Conservation (phyloP, 352 stramenopile species). For the Elongisporangium undulatum region DNA sequence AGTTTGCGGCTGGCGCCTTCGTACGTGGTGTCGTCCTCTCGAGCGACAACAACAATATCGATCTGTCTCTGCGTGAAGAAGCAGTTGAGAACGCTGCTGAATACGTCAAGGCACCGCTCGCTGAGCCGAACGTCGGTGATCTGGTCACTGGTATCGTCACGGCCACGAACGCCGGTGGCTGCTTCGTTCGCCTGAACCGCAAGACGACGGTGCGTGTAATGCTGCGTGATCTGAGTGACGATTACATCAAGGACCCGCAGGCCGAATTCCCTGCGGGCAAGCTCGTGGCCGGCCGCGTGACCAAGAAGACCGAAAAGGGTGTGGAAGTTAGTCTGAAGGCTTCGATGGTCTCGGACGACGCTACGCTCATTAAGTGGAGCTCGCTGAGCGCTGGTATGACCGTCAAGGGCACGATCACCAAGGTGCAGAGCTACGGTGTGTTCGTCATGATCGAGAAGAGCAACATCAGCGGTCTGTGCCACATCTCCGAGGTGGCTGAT, state of each 20-base stretch:
- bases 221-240: slow-evolving; percentile 94
- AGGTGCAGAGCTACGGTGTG: slow-evolving; percentile 94
- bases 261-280: slow-evolving; percentile 89
- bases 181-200: slow-evolving; percentile 92
- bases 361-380: slow-evolving; percentile 80
- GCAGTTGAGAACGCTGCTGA: slow-evolving; percentile 42
- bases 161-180: slow-evolving; percentile 89
- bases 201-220: slow-evolving; percentile 87
- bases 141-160: slow-evolving; percentile 90
- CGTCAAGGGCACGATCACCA: slow-evolving; percentile 94
- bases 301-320: slow-evolving; percentile 71
- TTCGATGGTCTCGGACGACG: slow-evolving; percentile 89
- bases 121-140: slow-evolving; percentile 59
- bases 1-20: slow-evolving; percentile 63
- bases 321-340: slow-evolving; percentile 94
- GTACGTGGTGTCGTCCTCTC: slow-evolving; percentile 75
- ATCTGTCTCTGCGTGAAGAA: slow-evolving; percentile 72
- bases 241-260: slow-evolving; percentile 92
- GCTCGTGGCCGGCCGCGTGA: slow-evolving; percentile 94
- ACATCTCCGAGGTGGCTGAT: slow-evolving; percentile 96
- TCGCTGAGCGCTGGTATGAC: slow-evolving; percentile 89
- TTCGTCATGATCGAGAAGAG: slow-evolving; percentile 96
- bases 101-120: slow-evolving; percentile 44
- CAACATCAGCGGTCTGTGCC: slow-evolving; percentile 93
- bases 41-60: slow-evolving; percentile 39